Percentiles rank a stretch among this genome's conserved stretches.
Evolutionary conservation across 1,284 basidiomycete genomes (phyloP).

Genomic region (Taiwanofungus camphoratus): DNA sequence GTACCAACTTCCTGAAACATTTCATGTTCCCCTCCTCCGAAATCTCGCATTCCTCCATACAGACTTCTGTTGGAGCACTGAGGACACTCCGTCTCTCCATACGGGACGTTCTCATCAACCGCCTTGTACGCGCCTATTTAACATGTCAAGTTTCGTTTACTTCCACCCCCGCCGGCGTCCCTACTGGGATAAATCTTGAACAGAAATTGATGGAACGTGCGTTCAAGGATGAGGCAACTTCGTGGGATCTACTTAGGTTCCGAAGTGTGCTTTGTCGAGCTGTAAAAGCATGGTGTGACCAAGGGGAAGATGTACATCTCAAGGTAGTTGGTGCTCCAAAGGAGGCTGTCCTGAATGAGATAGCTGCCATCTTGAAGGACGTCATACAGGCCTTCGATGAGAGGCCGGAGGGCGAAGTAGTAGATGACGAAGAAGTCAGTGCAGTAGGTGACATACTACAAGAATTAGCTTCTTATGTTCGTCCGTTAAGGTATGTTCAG

Average conservation of each 20-base stretch:
- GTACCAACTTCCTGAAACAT: slow-evolving; percentile 53
- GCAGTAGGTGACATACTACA: slow-evolving; percentile 56
- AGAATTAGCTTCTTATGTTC: slow-evolving; percentile 51
- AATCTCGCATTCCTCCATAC: slow-evolving; percentile 26
- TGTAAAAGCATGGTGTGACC: slow-evolving; percentile 51
- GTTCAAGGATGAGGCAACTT: slow-evolving; percentile 55
- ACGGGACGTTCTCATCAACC: slow-evolving; percentile 50
- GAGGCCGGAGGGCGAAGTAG: slow-evolving; percentile 47
- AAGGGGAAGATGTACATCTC: slow-evolving; percentile 17
- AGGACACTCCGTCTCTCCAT: slow-evolving; percentile 61
- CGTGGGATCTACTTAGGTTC: slow-evolving; percentile 61
- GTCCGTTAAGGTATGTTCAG: slow-evolving; percentile 43
- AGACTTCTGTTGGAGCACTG: slow-evolving; percentile 58
- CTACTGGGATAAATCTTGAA: slow-evolving; percentile 51
- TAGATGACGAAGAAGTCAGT: slow-evolving; percentile 61
- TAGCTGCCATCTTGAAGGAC: slow-evolving; percentile 61
- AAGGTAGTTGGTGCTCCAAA: slow-evolving; percentile 21
- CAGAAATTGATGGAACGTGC: slow-evolving; percentile 61
- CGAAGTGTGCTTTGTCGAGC: slow-evolving; percentile 47
- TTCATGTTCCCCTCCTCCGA: slow-evolving; percentile 35
- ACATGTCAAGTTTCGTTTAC: slow-evolving; percentile 43
- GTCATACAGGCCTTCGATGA: slow-evolving; percentile 66
- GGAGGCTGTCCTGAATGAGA: slow-evolving; percentile 63
- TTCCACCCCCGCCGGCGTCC: slow-evolving; percentile 55
- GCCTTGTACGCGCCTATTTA: slow-evolving; percentile 62